Base-by-base conservation (phyloP, 2,329 filamentous ascomycete species). In the Colletotrichum liriopes region DNA sequence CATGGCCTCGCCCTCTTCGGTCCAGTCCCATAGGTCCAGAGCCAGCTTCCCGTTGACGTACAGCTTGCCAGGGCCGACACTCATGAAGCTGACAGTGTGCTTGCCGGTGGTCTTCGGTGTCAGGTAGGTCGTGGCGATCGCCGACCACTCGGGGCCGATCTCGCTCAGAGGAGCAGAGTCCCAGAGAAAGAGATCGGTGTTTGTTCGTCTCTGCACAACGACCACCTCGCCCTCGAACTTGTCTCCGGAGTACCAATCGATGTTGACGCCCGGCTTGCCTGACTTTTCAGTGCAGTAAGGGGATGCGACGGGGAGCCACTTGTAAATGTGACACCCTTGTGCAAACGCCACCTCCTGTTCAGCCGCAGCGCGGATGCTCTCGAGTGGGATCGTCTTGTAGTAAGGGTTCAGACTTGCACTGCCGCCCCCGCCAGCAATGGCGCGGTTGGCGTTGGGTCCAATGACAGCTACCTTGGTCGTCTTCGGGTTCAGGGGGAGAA, bases 131-230 rank as follows among this genome's bases (percentile, higher is more conserved):
- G 87, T 92, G 32, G 89, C 90, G 58, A 89, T 82, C 64, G 91
- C 91, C 1, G 90, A 93, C 86, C 90, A 93, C 65, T 90, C 86
- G 0, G 89, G 89, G 0, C 90, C 88, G 18, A 92, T 86, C 72
- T 91, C 84, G 29, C 85, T 84, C 20, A 88, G 79, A 7, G 91
- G 91, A 0, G 90, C 91, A 3, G 91, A 93, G 75, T 93, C 91
- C 91, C 91, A 93, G 2, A 93, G 84, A 84, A 92, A 93, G 1
- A 93, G 85, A 77, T 93, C 91, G 0, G 90, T 92, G 76, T 91
- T 92, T 9, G 83, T 86, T 73, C 91, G 87, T 62, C 86, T 85
- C 77, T 93, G 90, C 2, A 88, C 83, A 20, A 91, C 84, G 0
- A 86, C 83, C 12, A 91, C 88, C 29, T 84, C 79, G 2, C 90